Evolutionary conservation across 176 grass and related monocot genomes (phyloP).

Genomic region (Avena insularis): DNA sequence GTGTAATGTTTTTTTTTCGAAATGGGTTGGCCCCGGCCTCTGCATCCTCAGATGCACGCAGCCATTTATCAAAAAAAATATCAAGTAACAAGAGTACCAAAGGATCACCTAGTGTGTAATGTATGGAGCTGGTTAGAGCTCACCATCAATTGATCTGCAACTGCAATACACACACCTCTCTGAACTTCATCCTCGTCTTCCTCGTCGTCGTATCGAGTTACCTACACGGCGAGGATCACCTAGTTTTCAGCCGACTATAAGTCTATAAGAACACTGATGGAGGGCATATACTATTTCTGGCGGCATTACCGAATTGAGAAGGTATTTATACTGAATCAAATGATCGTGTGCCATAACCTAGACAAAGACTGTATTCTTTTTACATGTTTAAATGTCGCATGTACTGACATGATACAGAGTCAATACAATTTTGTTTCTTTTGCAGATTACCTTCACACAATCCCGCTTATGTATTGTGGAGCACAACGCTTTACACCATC

Average conservation of each 20-base stretch:
- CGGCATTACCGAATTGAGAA: not conserved
- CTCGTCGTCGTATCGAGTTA: not conserved
- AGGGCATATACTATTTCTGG: not conserved
- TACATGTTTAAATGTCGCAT: not conserved
- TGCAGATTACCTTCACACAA: not conserved
- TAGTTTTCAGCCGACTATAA: not conserved
- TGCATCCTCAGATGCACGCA: no score
- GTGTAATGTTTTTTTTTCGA: not conserved
- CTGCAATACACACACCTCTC: not conserved
- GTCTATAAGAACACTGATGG: not conserved
- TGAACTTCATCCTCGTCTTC: not conserved
- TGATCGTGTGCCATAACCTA: not conserved
- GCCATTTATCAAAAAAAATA: no score
- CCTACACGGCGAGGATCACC: not conserved
- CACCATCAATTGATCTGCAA: not conserved
- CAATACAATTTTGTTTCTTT: not conserved
- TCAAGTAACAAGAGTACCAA: no score
- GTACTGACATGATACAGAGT: not conserved
- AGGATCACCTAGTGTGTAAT: not conserved
- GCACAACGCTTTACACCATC: not conserved
- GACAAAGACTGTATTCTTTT: not conserved
- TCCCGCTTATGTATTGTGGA: not conserved
- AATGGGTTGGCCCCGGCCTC: no score
- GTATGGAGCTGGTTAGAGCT: not conserved
- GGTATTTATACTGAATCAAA: not conserved